A percentile compares a stretch with the other conserved stretches of the same genome.
Conservation (phyloP, 352 stramenopile genomes). For the Phytopythium mirpurense region DNA sequence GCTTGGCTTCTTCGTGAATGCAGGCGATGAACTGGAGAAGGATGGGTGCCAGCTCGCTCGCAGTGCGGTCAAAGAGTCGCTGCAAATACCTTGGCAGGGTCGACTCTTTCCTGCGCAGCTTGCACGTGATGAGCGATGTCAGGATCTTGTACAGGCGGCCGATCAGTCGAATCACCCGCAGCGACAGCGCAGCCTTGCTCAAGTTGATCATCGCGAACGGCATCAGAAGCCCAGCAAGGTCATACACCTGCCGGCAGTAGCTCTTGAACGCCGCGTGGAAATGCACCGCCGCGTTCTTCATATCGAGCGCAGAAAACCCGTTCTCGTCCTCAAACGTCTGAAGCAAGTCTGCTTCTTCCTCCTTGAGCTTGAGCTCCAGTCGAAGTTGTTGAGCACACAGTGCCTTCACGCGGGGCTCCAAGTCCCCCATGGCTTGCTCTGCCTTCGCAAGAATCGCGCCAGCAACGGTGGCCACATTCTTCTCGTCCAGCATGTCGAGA, state of each 20-base stretch:
- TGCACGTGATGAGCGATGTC: constrained; percentile 28
- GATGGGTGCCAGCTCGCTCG: constrained; percentile 28
- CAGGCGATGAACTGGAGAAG: constrained; percentile 49
- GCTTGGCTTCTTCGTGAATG: constrained; percentile 40
- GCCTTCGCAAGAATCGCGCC: constrained; percentile 22
- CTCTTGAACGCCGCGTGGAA: constrained; percentile 22
- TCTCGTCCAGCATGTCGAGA: constrained; percentile 22
- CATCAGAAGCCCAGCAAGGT: constrained; percentile 27
- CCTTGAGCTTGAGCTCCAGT: constrained; percentile 30
- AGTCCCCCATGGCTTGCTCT: constrained; percentile 22
- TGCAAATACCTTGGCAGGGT: constrained; percentile 36
- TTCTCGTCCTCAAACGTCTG: constrained; percentile 35
- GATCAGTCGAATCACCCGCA: constrained; percentile 37
- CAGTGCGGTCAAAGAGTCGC: constrained; percentile 41
- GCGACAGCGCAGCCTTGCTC: constrained; percentile 23
- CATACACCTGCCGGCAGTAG: constrained; percentile 26
- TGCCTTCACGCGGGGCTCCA: constrained; percentile 26
- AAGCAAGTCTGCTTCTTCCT: constrained; percentile 28
- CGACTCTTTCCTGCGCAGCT: constrained; percentile 34
- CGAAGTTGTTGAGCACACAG: constrained; percentile 32
- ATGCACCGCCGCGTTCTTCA: constrained; percentile 9
- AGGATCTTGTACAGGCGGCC: constrained; percentile 52
- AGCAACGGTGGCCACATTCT: constrained; percentile 27
- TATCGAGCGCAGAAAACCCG: constrained; percentile 19
- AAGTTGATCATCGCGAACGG: constrained; percentile 49